Percentiles rank a stretch among this genome's conserved stretches.
Conservation (phyloP, 148 eudicot species). For the Linanthus parryae region DNA sequence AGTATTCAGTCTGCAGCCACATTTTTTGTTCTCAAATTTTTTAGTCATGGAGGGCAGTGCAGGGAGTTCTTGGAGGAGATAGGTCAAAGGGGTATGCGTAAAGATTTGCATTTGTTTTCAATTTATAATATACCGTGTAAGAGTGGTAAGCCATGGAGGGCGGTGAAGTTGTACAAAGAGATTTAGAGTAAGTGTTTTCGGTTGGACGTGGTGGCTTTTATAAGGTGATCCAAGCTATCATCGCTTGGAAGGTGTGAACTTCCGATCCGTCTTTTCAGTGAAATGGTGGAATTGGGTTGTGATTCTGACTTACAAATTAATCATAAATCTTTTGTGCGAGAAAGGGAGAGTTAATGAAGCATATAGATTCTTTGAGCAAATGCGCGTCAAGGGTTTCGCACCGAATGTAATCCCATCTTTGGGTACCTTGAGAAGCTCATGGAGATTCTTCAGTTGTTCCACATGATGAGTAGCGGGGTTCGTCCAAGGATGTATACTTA, state of each 20-base stretch:
- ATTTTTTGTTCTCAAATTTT: too few relatives aligned
- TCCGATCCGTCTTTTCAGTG: conserved; percentile 46
- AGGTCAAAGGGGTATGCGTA: conserved; percentile 52
- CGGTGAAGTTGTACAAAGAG: conserved; percentile 72
- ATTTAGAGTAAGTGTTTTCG: conserved; percentile 66
- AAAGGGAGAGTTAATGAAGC: conserved; percentile 69
- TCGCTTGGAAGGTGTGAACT: conserved; percentile 69
- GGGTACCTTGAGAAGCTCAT: conserved; percentile 62
- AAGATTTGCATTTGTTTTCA: conserved; percentile 71
- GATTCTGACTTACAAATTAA: conserved; percentile 57
- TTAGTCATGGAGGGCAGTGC: too few relatives aligned
- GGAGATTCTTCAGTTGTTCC: conserved; percentile 65
- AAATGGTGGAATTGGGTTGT: conserved; percentile 66
- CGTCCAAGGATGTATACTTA: conserved; percentile 63
- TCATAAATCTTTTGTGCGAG: conserved; percentile 72
- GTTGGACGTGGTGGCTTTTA: conserved; percentile 76
- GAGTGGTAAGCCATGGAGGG: conserved; percentile 81
- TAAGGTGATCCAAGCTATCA: conserved; percentile 58
- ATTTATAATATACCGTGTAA: conserved; percentile 71
- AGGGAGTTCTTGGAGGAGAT: conserved; percentile 85
- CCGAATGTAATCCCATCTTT: conserved; percentile 59
- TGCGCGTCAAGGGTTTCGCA: conserved; percentile 51
- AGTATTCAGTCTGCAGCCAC: too few relatives aligned
- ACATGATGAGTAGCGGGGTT: conserved; percentile 60
- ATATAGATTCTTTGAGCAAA: conserved; percentile 41